phyloP scores from a whole-genome alignment of 768 basidiomycete species.

The Pholiota molesta region DNA sequence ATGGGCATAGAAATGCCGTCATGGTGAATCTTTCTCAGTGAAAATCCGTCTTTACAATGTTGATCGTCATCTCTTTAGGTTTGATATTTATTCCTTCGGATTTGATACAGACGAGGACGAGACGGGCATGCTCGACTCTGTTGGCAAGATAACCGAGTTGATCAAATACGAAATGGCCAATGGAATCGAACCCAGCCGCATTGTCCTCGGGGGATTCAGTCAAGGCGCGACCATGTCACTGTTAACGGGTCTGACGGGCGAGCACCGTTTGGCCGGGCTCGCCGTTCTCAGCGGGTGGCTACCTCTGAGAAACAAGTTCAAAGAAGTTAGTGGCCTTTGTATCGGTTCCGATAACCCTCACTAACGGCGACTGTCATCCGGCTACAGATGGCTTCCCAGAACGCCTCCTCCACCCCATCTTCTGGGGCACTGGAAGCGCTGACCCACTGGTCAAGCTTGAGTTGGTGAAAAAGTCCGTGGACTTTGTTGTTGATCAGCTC shows the following conservation, averaged over 20 bases:
- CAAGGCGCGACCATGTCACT: slow-evolving; percentile 84
- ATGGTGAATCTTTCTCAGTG: slow-evolving; percentile 48
- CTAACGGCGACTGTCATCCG: slow-evolving; percentile 9
- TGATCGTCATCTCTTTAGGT: slow-evolving; percentile 48
- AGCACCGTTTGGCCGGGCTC: slow-evolving; percentile 72
- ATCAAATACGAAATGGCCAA: slow-evolving; percentile 70
- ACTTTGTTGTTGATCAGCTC: slow-evolving; percentile 56
- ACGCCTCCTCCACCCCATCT: slow-evolving; percentile 72
- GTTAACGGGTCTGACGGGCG: slow-evolving; percentile 70
- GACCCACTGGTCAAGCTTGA: slow-evolving; percentile 74
- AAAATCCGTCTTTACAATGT: slow-evolving; percentile 3
- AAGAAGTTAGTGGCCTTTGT: slow-evolving; percentile 47
- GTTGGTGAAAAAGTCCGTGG: slow-evolving; percentile 56
- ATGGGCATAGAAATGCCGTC: slow-evolving; percentile 74
- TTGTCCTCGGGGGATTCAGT: slow-evolving; percentile 88
- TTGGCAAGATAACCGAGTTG: slow-evolving; percentile 62
- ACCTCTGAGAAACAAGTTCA: slow-evolving; percentile 66
- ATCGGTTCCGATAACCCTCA: slow-evolving; percentile 8
- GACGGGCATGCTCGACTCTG: slow-evolving; percentile 69
- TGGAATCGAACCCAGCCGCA: slow-evolving; percentile 68
- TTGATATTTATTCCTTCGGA: slow-evolving; percentile 73
- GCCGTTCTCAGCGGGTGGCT: slow-evolving; percentile 81
- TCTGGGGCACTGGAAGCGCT: slow-evolving; percentile 82
- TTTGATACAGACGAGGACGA: slow-evolving; percentile 73
- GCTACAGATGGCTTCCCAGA: slow-evolving; percentile 59